Base-by-base conservation (phyloP, 495 filamentous ascomycete species). In the Penicillium pulvis region DNA sequence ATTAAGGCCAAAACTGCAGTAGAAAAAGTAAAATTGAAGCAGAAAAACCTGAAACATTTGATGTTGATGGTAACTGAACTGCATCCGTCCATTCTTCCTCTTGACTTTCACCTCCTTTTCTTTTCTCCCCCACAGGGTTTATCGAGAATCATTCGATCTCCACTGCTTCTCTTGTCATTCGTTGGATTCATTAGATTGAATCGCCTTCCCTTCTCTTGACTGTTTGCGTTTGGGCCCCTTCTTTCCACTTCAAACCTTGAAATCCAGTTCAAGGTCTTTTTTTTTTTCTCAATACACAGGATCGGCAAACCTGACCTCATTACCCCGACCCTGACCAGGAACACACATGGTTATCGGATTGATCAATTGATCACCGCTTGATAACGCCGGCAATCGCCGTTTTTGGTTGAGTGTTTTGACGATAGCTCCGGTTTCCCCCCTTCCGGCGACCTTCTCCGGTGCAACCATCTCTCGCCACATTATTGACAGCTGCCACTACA, bases 71-170 rank as follows among this genome's bases (percentile, higher is more conserved):
- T 17, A n/a, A 16, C 16, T 41, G 39, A 41, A 39, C 58, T 65
- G 64, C 64, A 63, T 64, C 63, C 65, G 62, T 59, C 60, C 59
- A 59, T 66, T 67, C 59, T 47, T 57, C 62, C 55, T 53, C 69
- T 59, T 47, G 55, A 11, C 16, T 41, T 12, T 7, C 14, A 23
- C 20, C 20, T 23, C 16, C 57, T 62, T 61, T 55, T 31, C 43
- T 42, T 55, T 52, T 31, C 39, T 42, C 35, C 11, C 17, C n/a
- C 17, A 39, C 36, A 23, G 20, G 49, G 41, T 65, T 12, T 10
- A 36, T 36, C 33, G 33, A 36, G 10, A 10, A 11, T 36, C 33
- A 3, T 56, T 51, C 51, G 20, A 53, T 43, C 50, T 16, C 46
- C 17, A 24, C 23, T 30, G 23, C 46, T 49, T 14, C 23, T 28